Evolutionary conservation across 2,329 filamentous ascomycete species (phyloP).

Genomic region (Hypoxylon sp.): DNA sequence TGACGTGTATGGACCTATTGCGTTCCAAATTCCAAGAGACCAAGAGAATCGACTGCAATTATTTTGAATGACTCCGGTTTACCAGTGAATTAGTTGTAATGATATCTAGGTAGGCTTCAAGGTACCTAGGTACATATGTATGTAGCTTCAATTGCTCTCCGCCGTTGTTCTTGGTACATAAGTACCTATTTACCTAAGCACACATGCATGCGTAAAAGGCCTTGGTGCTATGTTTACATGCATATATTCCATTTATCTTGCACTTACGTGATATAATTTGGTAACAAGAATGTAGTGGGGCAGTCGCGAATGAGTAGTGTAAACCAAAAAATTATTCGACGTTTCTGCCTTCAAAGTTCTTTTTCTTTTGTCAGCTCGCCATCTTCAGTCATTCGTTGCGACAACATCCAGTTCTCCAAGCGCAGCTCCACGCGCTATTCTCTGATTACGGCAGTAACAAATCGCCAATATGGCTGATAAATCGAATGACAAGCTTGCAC

Average conservation of each 20-base stretch:
- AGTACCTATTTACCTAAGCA: too few species aligned
- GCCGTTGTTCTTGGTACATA: background rate
- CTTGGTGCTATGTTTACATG: background rate
- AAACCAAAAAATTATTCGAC: constrained; percentile 21
- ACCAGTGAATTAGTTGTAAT: background rate
- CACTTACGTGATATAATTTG: constrained; percentile 4
- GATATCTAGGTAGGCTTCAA: background rate
- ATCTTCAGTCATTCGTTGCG: constrained; percentile 8
- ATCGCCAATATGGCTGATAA: constrained; percentile 25
- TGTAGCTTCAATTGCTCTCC: background rate
- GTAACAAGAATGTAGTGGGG: constrained; percentile 12
- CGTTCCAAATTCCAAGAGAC: constrained; percentile 4
- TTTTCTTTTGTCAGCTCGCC: constrained; percentile 36
- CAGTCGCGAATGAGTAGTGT: background rate
- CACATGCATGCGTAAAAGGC: too few species aligned
- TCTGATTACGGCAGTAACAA: background rate
- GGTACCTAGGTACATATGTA: background rate
- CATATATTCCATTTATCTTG: too few species aligned
- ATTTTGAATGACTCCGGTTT: constrained; percentile 3
- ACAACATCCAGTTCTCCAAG: background rate
- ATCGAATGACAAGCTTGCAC: constrained; percentile 39
- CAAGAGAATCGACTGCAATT: constrained; percentile 11
- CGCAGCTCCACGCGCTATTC: background rate
- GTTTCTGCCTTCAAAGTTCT: constrained; percentile 14
- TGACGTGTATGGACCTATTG: constrained; percentile 5